phyloP scores from a whole-genome alignment of 2,329 filamentous ascomycete species.

The Volutella citrinella region DNA sequence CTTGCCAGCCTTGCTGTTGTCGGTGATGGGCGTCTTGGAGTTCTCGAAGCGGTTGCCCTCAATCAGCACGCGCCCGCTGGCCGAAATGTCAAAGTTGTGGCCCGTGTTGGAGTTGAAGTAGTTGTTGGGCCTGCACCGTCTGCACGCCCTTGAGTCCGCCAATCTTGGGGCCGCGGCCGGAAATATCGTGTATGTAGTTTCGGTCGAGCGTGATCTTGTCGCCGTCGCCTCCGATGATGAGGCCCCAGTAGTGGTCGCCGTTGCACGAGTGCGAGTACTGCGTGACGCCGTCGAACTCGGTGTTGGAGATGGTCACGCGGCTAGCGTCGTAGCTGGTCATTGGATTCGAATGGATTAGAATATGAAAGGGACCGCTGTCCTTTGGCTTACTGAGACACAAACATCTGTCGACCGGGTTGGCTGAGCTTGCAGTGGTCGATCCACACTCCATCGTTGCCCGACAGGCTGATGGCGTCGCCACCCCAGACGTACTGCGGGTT shows the following conservation, averaged over 20 bases:
- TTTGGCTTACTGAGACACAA: conserved; percentile 20
- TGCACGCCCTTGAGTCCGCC: conserved; percentile 22
- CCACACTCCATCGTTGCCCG: conserved; percentile 32
- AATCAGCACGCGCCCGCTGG: conserved; percentile 30
- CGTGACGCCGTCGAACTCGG: conserved; percentile 40
- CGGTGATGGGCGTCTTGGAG: conserved; percentile 36
- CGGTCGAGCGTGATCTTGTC: conserved; percentile 36
- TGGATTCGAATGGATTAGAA: no score
- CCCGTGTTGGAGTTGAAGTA: conserved; percentile 39
- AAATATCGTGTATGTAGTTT: conserved; percentile 44
- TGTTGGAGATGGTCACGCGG: conserved; percentile 44
- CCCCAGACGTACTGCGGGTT: conserved; percentile 38
- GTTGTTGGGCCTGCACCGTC: conserved; percentile 39
- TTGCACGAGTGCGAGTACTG: conserved; percentile 40
- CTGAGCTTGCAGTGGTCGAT: conserved; percentile 38
- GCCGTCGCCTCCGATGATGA: conserved; percentile 38
- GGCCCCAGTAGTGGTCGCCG: conserved; percentile 42
- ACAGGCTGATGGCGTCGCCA: conserved; percentile 33
- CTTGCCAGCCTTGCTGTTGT: conserved; percentile 21
- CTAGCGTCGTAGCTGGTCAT: conserved; percentile 10
- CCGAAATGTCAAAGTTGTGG: conserved; percentile 42
- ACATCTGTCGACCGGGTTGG: conserved; percentile 42
- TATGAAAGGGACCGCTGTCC: no score
- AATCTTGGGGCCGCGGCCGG: conserved; percentile 42
- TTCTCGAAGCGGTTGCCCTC: conserved; percentile 45